Evolutionary conservation across 371 early-diverging fungal species (phyloP).

Genomic region (Mucor racemosus): DNA sequence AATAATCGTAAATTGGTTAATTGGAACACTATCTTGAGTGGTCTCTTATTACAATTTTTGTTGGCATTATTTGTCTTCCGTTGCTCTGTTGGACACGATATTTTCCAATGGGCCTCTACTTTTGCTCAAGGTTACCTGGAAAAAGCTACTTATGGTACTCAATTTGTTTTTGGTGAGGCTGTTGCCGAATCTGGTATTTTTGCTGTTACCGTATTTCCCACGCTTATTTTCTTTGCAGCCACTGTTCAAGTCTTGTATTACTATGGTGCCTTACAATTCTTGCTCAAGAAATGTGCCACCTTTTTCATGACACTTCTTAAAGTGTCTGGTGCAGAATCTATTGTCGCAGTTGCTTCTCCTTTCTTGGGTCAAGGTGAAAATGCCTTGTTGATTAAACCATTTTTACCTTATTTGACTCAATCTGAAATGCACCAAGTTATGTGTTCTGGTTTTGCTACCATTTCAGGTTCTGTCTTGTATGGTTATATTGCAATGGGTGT

Average conservation of each 20-base stretch:
- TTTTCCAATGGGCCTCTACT: conserved; percentile 77
- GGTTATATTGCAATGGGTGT: conserved; percentile 75
- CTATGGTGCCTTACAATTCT: conserved; percentile 84
- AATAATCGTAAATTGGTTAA: conserved; percentile 65
- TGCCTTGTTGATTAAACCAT: conserved; percentile 82
- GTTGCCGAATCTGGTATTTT: conserved; percentile 54
- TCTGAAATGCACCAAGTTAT: conserved; percentile 89
- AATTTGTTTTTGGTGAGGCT: conserved; percentile 70
- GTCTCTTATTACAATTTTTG: conserved; percentile 78
- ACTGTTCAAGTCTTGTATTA: conserved; percentile 87
- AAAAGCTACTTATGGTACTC: conserved; percentile 68
- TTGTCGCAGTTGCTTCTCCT: conserved; percentile 87
- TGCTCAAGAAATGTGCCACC: conserved; percentile 72
- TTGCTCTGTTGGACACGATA: conserved; percentile 73
- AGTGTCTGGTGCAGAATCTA: conserved; percentile 87
- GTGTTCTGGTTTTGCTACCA: conserved; percentile 92
- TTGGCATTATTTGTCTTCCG: conserved; percentile 84
- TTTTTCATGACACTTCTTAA: conserved; percentile 74
- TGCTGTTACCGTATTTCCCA: conserved; percentile 78
- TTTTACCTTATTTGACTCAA: conserved; percentile 82
- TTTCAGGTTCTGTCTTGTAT: conserved; percentile 90
- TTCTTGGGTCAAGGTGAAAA: conserved; percentile 88
- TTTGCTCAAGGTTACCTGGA: conserved; percentile 70
- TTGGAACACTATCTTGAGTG: conserved; percentile 80
- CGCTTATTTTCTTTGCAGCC: conserved; percentile 87